phyloP scores from a whole-genome alignment of 2,329 filamentous ascomycete species.

The Diaporthe batatas region DNA sequence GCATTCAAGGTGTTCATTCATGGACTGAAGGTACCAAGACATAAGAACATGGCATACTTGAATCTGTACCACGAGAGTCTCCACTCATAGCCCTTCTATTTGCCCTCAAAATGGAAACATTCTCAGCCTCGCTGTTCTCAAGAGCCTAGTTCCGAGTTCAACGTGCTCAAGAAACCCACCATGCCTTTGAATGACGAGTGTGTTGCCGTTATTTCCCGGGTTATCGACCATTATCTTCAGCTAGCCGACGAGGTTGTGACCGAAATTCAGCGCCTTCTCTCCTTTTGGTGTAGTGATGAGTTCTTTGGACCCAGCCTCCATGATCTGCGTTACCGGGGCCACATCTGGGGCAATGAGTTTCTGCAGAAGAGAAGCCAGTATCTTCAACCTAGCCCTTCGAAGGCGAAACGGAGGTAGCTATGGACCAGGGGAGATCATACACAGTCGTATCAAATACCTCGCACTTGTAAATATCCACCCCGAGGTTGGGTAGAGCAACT shows the following conservation, averaged over 20 bases:
- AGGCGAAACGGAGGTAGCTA: not conserved
- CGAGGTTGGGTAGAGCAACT: not conserved
- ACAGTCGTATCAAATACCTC: not conserved
- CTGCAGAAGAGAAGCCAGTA: not conserved
- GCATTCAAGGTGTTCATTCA: conserved; percentile 53
- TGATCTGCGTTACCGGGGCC: conserved; percentile 49
- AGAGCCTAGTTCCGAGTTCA: conserved; percentile 56
- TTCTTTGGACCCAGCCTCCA: conserved; percentile 43
- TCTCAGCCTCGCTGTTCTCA: conserved; percentile 57
- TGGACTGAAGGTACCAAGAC: not conserved
- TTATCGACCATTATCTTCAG: conserved; percentile 54
- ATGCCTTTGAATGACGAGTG: conserved; percentile 62
- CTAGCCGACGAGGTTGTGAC: conserved; percentile 69
- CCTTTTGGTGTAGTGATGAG: conserved; percentile 48
- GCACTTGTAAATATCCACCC: not conserved
- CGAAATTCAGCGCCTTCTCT: conserved; percentile 67
- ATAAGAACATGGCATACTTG: conserved; percentile 46
- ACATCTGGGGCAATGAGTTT: conserved; percentile 50
- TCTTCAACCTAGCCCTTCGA: not conserved
- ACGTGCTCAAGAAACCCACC: conserved; percentile 67
- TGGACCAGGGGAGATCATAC: not conserved
- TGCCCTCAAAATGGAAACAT: conserved; percentile 53
- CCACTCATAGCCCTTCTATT: not conserved
- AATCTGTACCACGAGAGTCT: conserved; percentile 65
- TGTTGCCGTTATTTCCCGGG: conserved; percentile 53